Percentiles rank a stretch among this genome's conserved stretches.
These are phyloP conservation scores for Amanita brunnescens DNA, from an alignment of 768 basidiomycete species.

Conservation along the genomic window DNA sequence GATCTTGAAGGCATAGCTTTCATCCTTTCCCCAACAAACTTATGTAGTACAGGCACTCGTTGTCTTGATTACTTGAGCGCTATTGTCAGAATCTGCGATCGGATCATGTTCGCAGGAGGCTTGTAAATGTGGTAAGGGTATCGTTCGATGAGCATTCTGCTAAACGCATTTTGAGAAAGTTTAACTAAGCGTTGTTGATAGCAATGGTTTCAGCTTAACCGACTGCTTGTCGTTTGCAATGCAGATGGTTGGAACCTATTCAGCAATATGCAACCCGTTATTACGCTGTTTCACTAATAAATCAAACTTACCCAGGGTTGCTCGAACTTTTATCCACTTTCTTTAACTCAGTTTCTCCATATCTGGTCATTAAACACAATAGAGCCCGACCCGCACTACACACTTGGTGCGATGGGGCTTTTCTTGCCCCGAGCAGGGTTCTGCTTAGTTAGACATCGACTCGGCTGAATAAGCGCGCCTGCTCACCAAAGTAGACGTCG, in stretches of 20 bases:
- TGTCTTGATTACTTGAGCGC: slow-evolving; percentile 72
- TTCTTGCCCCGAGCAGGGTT: no score
- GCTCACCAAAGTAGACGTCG: no score
- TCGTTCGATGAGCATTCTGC: slow-evolving; percentile 5
- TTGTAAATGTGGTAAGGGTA: no score
- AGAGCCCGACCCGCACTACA: no score
- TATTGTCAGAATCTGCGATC: slow-evolving; percentile 84
- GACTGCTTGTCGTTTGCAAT: slow-evolving; percentile 87
- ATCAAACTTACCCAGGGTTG: background rate
- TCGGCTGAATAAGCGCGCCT: no score
- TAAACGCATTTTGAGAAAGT: slow-evolving; percentile 63
- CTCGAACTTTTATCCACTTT: slow-evolving; percentile 8
- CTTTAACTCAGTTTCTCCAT: slow-evolving; percentile 56
- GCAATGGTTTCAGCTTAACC: slow-evolving; percentile 88
- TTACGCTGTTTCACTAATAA: background rate
- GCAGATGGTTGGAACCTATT: slow-evolving; percentile 91
- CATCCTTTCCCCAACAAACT: slow-evolving; percentile 69
- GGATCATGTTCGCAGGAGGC: slow-evolving; percentile 65
- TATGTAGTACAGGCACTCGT: no score
- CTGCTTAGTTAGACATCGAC: no score
- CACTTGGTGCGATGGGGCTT: no score
- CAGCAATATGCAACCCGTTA: slow-evolving; percentile 8
- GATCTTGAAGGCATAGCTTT: slow-evolving; percentile 96
- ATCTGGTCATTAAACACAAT: no score
- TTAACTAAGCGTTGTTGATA: slow-evolving; percentile 61